Conservation (phyloP, 2,329 filamentous ascomycete species). For the Colletotrichum godetiae region DNA sequence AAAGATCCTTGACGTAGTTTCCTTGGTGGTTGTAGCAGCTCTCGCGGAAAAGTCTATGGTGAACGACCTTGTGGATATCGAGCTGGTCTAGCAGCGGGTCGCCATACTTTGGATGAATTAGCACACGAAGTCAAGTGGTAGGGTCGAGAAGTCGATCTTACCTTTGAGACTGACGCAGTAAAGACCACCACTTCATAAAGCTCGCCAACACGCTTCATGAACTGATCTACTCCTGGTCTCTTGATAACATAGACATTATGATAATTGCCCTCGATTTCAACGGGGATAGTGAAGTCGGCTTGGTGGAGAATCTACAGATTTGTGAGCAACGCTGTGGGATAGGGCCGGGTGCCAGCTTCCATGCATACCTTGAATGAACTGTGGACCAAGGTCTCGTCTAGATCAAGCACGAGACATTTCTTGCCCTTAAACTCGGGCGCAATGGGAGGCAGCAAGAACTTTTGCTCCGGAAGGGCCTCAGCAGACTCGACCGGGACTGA, state of each 20-base stretch:
- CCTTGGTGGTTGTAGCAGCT: conserved; percentile 99
- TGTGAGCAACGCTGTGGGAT: conserved; percentile 23
- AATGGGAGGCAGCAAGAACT: conserved; percentile 85
- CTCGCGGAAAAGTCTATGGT: conserved; percentile 95
- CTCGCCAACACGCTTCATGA: conserved; percentile 98
- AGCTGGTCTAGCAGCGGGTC: conserved; percentile 96
- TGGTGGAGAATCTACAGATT: conserved; percentile 86
- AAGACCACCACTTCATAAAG: conserved; percentile 99
- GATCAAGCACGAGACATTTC: conserved; percentile 94
- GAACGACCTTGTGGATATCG: conserved; percentile 96
- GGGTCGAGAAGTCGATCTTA: conserved; percentile 50
- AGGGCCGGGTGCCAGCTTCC: conserved; percentile 9
- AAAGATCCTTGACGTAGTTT: conserved; percentile 99
- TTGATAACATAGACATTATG: conserved; percentile 99
- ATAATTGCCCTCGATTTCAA: conserved; percentile 98
- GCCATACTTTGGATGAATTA: conserved; percentile 74
- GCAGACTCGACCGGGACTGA: conserved; percentile 39
- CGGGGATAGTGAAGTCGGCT: conserved; percentile 98
- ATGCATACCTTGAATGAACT: conserved; percentile 92
- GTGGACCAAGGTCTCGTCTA: conserved; percentile 97
- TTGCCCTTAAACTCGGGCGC: conserved; percentile 83
- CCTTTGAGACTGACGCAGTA: conserved; percentile 97
- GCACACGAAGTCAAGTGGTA: conserved; percentile 37
- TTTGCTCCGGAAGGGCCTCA: conserved; percentile 55
- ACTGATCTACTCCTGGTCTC: conserved; percentile 96